A percentile compares a stretch with the other conserved stretches of the same genome.
Evolutionary conservation across 257 asterid species (phyloP).

Genomic region (Nicotiana tomentosiformis): DNA sequence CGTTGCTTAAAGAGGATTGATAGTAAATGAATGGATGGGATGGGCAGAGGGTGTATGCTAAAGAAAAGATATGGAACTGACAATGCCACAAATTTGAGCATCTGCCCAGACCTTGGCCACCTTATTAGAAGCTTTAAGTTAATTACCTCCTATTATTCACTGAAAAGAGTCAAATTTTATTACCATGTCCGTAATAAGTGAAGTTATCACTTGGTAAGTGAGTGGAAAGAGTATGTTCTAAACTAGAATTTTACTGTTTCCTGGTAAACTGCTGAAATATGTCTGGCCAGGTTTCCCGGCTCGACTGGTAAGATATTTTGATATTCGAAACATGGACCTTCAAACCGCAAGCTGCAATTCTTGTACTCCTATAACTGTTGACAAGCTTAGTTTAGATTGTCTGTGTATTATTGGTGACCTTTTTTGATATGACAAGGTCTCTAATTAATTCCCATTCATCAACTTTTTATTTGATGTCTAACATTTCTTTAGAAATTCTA

Average conservation of each 20-base stretch:
- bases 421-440: neutral
- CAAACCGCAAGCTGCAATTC: neutral
- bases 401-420: neutral
- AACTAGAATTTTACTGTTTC: too few relatives aligned
- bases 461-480: neutral
- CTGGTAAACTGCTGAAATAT: neutral
- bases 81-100: neutral
- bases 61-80: neutral
- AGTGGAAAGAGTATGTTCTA: too few relatives aligned
- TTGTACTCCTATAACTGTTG: too few relatives aligned
- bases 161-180: neutral
- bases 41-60: neutral
- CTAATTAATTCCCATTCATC: neutral
- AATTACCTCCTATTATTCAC: neutral
- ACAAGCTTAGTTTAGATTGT: neutral
- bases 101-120: neutral
- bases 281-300: neutral
- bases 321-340: neutral
- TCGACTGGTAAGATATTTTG: neutral
- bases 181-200: neutral
- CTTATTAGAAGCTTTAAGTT: neutral
- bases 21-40: neutral
- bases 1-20: neutral
- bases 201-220: too few relatives aligned
- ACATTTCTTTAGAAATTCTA: neutral